Base-by-base conservation (phyloP, 2,329 filamentous ascomycete genomes). In the Penicillium expansum region DNA sequence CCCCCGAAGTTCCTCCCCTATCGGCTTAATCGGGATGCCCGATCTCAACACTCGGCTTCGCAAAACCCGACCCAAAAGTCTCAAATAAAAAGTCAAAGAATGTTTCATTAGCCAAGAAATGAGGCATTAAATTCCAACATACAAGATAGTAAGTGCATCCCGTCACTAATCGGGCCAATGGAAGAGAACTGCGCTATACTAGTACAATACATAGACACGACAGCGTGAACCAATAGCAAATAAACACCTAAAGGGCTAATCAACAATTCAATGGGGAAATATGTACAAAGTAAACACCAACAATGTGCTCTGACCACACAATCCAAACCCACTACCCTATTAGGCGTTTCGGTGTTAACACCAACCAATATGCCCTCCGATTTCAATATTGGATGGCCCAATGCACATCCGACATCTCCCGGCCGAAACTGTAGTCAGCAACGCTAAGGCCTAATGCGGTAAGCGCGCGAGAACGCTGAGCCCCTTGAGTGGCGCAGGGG, bases 331-430 rank as follows among this genome's bases (percentile, higher is more conserved):
- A 45, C 29, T 57, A 27, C 60, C 57, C 53, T 50, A 58, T 61
- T 57, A 32, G 65, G 61, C 47, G 14, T 18, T 45, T 63, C 65
- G 61, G 67, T 68, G 67, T 56, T 66, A 29, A 5, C 24, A 11
- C 5, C 18, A 30, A 32, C 13, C 33, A 30, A 20, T 44, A 33
- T 33, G 4, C 20, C 20, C 27, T 33, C 18, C 35, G 9, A 38
- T 13, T 8, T 13, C 9, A 13, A 22, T 16, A 11, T 42, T 9
- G 13, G 5, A 22, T 24, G 3, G 7, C 45, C 16, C 13, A 22
- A 24, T 16, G 6, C 13, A n/a, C 43, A 22, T 38, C 54, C 54
- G 54, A 52, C 13, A 56, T 56, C 29, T 45, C 42, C 54, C 54
- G 54, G 30, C 11, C 8, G 56, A 47, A 51, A 45, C 61, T 54